Base-by-base conservation (phyloP, 768 basidiomycete genomes). In the Trametes cubensis region DNA sequence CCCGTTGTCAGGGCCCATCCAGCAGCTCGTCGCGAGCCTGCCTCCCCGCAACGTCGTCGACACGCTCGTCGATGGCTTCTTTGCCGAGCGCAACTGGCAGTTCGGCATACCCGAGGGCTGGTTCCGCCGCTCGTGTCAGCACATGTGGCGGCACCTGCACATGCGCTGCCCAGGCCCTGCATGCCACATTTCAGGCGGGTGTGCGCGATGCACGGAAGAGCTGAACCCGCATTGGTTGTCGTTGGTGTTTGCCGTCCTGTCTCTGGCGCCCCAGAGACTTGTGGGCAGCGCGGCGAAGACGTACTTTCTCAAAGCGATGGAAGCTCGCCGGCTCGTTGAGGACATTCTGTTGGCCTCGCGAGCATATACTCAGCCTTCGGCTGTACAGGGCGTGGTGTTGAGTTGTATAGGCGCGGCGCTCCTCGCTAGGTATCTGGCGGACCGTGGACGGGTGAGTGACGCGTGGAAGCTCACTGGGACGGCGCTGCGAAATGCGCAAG, bases 211-310 rank as follows among this genome's bases (percentile, higher is more conserved):
- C 59, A 60, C 53, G 2, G 69, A 76, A 21, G 75, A 78, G 51
- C 73, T 83, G 67, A 84, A 83, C 63, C 74, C 79, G 18, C 77
- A 83, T 67, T 84, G 81, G 81, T 69, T 84, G 17, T 76, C 74
- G 20, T 76, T 85, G 1, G 61, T 84, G n/a, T 84, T 81, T 62
- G 75, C 81, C 17, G 74, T 83, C 39, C 71, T 83, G 45, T 80
- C 82, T 13, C 74, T 76, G 42, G 74, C 79, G 8, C 79, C 80
- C 6, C 60, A 60, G 15, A 21, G 60, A 18, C 28, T 58, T 8
- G 41, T 48, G 70, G 68, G 64, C 20, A 61, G 41, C 44, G 52
- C 41, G 20, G 66, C 62, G 40, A 65, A 67, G 30, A 61, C 62
- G 23, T 76, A 77, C 64, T 82, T 82, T 64, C 74, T 74, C 58